These are phyloP conservation scores for Fusarium subglutinans DNA, from an alignment of 2,329 filamentous ascomycete species.

Conservation along the genomic window DNA sequence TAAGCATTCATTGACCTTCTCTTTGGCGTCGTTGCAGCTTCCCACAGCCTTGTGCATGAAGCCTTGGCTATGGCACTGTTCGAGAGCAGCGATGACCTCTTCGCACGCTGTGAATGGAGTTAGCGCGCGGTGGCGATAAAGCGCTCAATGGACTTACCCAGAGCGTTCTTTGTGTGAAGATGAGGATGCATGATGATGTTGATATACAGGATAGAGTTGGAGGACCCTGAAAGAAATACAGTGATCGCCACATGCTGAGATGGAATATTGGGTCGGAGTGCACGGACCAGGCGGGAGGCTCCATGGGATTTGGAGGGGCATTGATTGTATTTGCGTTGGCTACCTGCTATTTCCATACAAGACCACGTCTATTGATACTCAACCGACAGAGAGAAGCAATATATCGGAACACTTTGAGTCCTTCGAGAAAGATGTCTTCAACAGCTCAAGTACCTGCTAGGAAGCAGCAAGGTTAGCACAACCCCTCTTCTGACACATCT, in stretches of 20 bases:
- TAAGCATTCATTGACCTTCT: constrained; percentile 84
- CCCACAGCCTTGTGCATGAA: constrained; percentile 93
- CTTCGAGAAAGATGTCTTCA: constrained; percentile 56
- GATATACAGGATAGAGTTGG: constrained; percentile 11
- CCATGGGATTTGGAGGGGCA: constrained; percentile 39
- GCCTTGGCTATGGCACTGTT: constrained; percentile 92
- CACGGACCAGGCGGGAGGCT: constrained; percentile 44
- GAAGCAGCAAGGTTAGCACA: constrained; percentile 76
- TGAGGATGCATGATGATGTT: constrained; percentile 87
- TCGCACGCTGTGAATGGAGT: constrained; percentile 77
- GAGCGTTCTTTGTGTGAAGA: constrained; percentile 90
- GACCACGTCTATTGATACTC: constrained; percentile 20
- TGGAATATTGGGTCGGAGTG: constrained; percentile 33
- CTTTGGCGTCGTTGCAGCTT: constrained; percentile 89
- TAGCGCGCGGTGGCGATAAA: constrained; percentile 3
- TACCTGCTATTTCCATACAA: constrained; percentile 10
- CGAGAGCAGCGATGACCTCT: constrained; percentile 91
- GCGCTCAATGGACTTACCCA: constrained; percentile 63
- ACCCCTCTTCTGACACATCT: background rate
- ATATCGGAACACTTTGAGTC: background rate
- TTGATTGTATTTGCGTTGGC: constrained; percentile 3
- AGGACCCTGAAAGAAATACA: constrained; percentile 34
- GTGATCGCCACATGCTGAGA: constrained; percentile 21
- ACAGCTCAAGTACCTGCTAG: constrained; percentile 63
- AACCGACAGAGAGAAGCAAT: background rate